Conservation (phyloP, 495 filamentous ascomycete species). For the Letharia columbiana region DNA sequence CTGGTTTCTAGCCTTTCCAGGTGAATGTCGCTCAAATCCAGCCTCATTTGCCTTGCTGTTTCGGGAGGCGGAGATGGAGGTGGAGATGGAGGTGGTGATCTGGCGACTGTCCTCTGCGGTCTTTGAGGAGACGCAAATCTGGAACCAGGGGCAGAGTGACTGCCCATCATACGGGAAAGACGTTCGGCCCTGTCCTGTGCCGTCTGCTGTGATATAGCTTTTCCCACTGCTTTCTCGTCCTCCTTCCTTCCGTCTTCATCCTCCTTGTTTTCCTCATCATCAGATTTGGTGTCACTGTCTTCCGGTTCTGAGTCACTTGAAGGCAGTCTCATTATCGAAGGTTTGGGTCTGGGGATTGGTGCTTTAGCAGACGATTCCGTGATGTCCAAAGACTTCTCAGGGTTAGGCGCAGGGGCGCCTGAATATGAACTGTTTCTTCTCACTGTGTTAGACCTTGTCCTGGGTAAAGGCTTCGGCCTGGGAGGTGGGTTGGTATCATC, state of each 20-base stretch:
- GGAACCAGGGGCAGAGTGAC: conserved; percentile 26
- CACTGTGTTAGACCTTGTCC: background rate
- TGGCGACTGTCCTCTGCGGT: conserved; percentile 1
- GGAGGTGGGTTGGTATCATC: conserved; percentile 12
- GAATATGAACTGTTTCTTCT: conserved; percentile 6
- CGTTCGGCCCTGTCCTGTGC: conserved; percentile 26
- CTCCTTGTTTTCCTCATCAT: background rate
- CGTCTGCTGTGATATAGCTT: conserved; percentile 21
- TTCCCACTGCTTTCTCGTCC: conserved; percentile 14
- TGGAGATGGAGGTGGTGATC: conserved; percentile 24
- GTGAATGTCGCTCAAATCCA: conserved; percentile 25
- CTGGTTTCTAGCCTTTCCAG: conserved; percentile 22
- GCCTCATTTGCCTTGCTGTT: conserved; percentile 1
- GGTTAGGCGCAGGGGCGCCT: background rate
- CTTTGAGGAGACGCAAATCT: conserved; percentile 15
- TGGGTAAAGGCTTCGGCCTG: conserved; percentile 15
- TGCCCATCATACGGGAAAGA: conserved; percentile 24
- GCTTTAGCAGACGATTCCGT: conserved; percentile 10
- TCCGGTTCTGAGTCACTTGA: conserved; percentile 7
- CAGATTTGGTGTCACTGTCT: background rate
- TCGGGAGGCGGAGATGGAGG: conserved; percentile 19
- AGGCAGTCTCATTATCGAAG: conserved; percentile 15
- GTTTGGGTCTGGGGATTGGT: conserved; percentile 8
- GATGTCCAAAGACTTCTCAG: conserved; percentile 15
- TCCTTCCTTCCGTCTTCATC: conserved; percentile 8